Evolutionary conservation across 805 yeast genomes (phyloP), one percentile per base, ranked within the genome.

Genomic region (Kodamaea neixiangensis): DNA sequence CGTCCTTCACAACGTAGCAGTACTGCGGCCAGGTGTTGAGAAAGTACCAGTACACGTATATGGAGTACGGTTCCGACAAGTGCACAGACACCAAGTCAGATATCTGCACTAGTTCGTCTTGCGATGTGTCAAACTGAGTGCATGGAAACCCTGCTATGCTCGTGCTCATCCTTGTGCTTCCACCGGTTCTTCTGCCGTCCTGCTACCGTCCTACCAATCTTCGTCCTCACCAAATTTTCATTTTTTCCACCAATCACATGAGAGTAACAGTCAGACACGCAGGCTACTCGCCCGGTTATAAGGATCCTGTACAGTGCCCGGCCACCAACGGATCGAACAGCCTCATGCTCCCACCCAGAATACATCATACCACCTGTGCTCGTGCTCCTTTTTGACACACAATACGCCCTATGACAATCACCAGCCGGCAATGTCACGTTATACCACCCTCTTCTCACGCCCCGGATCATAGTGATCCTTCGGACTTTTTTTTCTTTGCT

Each of bases 1-100:
- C 51, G 7, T 47, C 62, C 51, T 77, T 78, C 7, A 87, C 93
- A 35, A 88, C 62, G 48, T 79, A 79, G 53, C 96, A 87, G 51
- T 91, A 77, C 44, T 87, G 85, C 1, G 98, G 97, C 97, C 97
- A 92, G 59, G 85, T 86, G 59, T 87, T 86, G 40, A 94, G 72
- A 64, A 94, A 94, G 70, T 86, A 94, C 63, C 96, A 79, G 68
- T 92, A 94, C 2, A 94, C 97, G 61, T 89, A 94, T 15, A 89
- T 80, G 3, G 97, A 92, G 65, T 94, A 94, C 0, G 99, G 98
- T 67, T 94, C 99, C 22, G 94, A 86, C 37, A 94, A 73, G 65
- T 92, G 94, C 9, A 73, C 75, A 38, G 86, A 81, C 9, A 93
- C 85, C 44, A 93, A 74, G 9, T 63, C 61, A 58, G 81, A 78